A percentile compares a stretch with the other conserved stretches of the same genome.
Evolutionary conservation across 1,139 yeast genomes (phyloP).

Genomic region (Casaregolazyma suthepensis): DNA sequence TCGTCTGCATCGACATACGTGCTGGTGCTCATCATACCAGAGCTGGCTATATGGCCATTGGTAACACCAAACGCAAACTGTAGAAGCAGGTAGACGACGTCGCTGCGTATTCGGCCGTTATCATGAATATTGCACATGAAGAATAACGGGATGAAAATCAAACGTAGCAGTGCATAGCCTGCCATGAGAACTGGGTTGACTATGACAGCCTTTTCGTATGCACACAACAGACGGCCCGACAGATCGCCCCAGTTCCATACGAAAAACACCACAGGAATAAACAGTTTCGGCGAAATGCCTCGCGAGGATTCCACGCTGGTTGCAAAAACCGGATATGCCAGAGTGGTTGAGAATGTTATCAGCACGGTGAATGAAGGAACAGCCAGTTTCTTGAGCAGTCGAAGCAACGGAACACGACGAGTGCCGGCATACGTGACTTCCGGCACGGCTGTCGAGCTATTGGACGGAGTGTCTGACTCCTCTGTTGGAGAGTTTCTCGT

Average conservation of each 20-base stretch:
- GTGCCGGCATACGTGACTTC: background rate
- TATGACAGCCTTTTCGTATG: constrained; percentile 38
- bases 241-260: constrained; percentile 90
- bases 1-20: constrained; percentile 52
- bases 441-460: background rate
- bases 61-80: constrained; percentile 80
- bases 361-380: constrained; percentile 66
- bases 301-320: constrained; percentile 55
- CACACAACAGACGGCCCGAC: constrained; percentile 66
- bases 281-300: constrained; percentile 43
- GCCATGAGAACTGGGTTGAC: constrained; percentile 14
- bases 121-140: constrained; percentile 55
- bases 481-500: background rate
- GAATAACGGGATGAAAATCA: constrained; percentile 45
- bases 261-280: constrained; percentile 70
- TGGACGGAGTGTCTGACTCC: constrained; percentile 1
- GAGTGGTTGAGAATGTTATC: constrained; percentile 66
- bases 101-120: constrained; percentile 46
- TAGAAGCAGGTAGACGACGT: constrained; percentile 56
- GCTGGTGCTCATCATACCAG: constrained; percentile 77
- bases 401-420: constrained; percentile 41
- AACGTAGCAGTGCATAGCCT: constrained; percentile 30
- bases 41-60: constrained; percentile 79
- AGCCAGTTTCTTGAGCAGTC: constrained; percentile 54
- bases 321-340: constrained; percentile 88